Evolutionary conservation across 495 filamentous ascomycete genomes (phyloP).

Genomic region (Ramalina intermedia): DNA sequence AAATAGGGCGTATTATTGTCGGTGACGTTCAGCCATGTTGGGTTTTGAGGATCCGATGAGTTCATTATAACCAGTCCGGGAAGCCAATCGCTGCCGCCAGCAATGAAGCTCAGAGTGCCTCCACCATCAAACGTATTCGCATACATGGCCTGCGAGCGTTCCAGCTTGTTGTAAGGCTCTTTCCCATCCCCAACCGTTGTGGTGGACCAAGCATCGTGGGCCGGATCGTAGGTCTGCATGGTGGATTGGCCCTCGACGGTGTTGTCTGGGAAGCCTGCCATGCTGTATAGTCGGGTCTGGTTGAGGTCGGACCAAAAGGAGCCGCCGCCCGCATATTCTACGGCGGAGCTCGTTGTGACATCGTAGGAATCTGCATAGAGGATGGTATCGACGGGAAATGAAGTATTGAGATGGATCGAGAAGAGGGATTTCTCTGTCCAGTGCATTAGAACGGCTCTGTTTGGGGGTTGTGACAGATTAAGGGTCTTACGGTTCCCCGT

Average conservation of each 20-base stretch:
- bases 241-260: background rate
- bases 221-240: background rate
- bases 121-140: background rate
- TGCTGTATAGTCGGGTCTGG: background rate
- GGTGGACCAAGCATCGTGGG: background rate
- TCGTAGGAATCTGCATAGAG: background rate
- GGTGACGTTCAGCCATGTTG: background rate
- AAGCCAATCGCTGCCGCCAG: background rate
- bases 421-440: background rate
- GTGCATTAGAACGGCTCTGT: background rate
- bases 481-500: background rate
- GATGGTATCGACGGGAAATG: background rate
- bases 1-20: background rate
- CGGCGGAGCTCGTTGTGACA: background rate
- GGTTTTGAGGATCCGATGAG: background rate
- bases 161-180: background rate
- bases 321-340: background rate
- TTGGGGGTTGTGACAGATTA: background rate
- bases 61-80: background rate
- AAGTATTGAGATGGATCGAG: background rate
- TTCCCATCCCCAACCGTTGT: background rate
- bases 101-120: background rate
- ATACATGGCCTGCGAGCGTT: background rate
- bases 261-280: background rate
- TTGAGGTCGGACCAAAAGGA: background rate